Evolutionary conservation across 805 yeast species (phyloP), one percentile per base, ranked within the genome.

Genomic region (Sugiyamaella lignohabitans): DNA sequence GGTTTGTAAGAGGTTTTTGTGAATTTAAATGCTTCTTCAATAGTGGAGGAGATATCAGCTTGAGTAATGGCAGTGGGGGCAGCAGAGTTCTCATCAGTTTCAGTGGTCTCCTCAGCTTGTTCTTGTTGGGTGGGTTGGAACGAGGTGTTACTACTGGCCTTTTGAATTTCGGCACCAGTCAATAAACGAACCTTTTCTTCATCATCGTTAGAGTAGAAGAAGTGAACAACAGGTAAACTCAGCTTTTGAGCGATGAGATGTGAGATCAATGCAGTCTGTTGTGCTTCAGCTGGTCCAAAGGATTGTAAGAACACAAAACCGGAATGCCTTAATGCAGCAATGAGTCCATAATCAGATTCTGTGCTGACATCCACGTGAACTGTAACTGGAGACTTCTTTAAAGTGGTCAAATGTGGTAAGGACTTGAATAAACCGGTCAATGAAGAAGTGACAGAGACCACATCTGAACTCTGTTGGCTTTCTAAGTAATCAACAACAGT

Each of bases 291-390:
- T 4, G 74, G 61, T 34, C 71, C 66, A 57, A 77, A 80, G n/a
- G 96, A 85, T 46, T 88, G 74, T 52, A 89, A 63, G 20, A 83
- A 70, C 4, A 79, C 74, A 55, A 72, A 75, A 14, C 79, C 79
- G 36, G 83, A 69, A 62, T 86, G 91, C 60, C 89, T 80, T 55
- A 84, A 70, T 5, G 87, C 75, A n/a, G 91, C 70, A 22, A 87
- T 75, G 14, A 76, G 68, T 22, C 84, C 78, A 65, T 72, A 86
- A 62, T 88, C 96, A 52, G 73, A 72, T 19, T 22, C 27, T 14
- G 42, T 22, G 8, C 30, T 42, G n/a, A 84, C 62, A 49, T 78
- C 76, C 32, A 80, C 79, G 58, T 81, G 84, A 45, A 84, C 64
- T n/a, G 83, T 81, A 22, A 76, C 71, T 1, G 77, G 67, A 17